Conservation (phyloP, 225 moss, liverwort and hornwort species). For the Polytrichum formosum region DNA sequence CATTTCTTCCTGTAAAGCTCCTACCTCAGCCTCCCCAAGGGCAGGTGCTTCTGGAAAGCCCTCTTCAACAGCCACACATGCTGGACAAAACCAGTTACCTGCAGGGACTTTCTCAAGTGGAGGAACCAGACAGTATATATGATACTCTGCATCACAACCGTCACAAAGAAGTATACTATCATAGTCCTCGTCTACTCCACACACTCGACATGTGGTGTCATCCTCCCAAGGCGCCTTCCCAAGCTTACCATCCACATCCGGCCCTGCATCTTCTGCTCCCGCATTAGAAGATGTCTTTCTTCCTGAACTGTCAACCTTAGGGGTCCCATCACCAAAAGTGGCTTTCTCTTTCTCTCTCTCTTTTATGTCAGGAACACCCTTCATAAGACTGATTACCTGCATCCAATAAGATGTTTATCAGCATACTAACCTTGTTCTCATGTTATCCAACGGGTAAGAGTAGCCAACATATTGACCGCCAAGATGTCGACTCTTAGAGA, state of each 20-base stretch:
- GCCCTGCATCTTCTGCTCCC: slow-evolving; percentile 30
- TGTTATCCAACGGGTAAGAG: too few relatives aligned
- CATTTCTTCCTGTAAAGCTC: slow-evolving; percentile 45
- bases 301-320: slow-evolving; percentile 25
- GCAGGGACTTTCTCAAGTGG: slow-evolving; percentile 90
- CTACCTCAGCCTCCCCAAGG: slow-evolving; percentile 43
- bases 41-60: slow-evolving; percentile 74
- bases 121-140: slow-evolving; percentile 88
- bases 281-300: slow-evolving; percentile 21
- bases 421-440: not conserved
- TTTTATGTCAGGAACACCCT: slow-evolving; percentile 43
- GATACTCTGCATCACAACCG: slow-evolving; percentile 96
- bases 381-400: slow-evolving; percentile 54
- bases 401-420: slow-evolving; percentile 3
- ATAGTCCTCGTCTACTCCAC: slow-evolving; percentile 93
- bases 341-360: slow-evolving; percentile 45
- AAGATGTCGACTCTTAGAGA: too few relatives aligned
- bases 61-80: slow-evolving; percentile 89
- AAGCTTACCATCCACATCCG: slow-evolving; percentile 49
- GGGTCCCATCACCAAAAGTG: slow-evolving; percentile 5
- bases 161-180: slow-evolving; percentile 97
- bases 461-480: too few relatives aligned
- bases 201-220: slow-evolving; percentile 82
- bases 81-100: slow-evolving; percentile 93
- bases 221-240: slow-evolving; percentile 98